Base-by-base conservation (phyloP, 2,329 filamentous ascomycete genomes). In the Xylaria sp. region DNA sequence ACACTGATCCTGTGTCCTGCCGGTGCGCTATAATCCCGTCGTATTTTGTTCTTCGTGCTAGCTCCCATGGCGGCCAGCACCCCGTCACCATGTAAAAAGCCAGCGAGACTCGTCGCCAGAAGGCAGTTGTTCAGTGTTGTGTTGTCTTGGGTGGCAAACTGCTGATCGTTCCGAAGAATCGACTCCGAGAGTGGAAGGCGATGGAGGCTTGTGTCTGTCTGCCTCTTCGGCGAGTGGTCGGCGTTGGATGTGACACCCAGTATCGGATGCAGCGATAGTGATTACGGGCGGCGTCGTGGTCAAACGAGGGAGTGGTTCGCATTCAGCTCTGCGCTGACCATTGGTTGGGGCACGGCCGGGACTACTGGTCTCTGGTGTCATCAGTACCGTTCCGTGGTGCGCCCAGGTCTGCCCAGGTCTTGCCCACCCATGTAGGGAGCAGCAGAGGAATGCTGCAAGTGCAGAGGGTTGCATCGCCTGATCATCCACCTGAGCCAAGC, bases 51-150 rank as follows among this genome's bases (percentile, higher is more conserved):
- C 56, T 66, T 70, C 60, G 62, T 68, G 47, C 63, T 69, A 68
- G 68, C 61, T 75, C 62, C 71, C 72, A 76, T 74, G 61, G 63
- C 70, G 69, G 69, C 58, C 65, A 66, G 70, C 59, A 66, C 68
- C 65, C 72, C 63, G 64, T 66, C 66, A 67, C 64, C 50, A 62
- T 62, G 62, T 57, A 39, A 51, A 68, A 51, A 65, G 45, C 57
- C 56, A 62, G 50, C 30, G 45, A 48, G 19, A 24, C 42, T 27
- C 36, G 30, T 64, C 55, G 61, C 64, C 34, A 34, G 27, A 62
- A 27, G 19, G 50, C 32, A 42, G 54, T 24, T 50, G n/a, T 21
- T 42, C 11, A 8, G 11, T 36, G 3, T 7, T 36, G 34, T 36
- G 3, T 36, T 11, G 34, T 57, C 34, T 36, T 21, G 9, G 24